These are phyloP conservation scores for Claviceps paspali DNA, from an alignment of 2,329 filamentous ascomycete genomes.

Conservation along the genomic window DNA sequence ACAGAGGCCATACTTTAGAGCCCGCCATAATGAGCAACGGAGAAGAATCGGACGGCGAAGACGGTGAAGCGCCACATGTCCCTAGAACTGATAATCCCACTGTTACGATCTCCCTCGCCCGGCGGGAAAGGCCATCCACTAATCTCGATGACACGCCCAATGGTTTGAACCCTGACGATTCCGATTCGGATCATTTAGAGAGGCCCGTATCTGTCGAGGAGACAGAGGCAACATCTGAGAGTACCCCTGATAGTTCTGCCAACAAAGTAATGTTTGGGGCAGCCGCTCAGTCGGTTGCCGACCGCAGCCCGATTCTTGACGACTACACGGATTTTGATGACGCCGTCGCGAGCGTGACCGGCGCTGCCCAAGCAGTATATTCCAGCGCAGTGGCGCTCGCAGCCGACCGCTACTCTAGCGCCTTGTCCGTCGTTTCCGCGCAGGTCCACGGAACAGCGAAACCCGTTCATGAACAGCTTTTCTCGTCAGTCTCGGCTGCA, in stretches of 20 bases:
- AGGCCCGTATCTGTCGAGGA: background rate
- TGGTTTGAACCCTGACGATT: background rate
- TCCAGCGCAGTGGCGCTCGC: constrained; percentile 49
- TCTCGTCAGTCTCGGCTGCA: constrained; percentile 51
- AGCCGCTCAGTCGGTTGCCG: constrained; percentile 33
- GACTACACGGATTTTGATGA: constrained; percentile 24
- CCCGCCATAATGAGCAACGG: background rate
- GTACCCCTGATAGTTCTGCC: constrained; percentile 11
- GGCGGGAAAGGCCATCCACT: background rate
- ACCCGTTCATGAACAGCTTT: constrained; percentile 52
- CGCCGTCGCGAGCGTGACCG: constrained; percentile 20
- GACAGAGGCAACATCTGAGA: constrained; percentile 5
- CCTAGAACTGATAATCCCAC: background rate
- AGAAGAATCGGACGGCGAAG: background rate
- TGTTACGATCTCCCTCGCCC: background rate
- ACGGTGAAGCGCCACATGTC: background rate
- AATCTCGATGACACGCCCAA: background rate
- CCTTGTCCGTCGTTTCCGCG: constrained; percentile 50
- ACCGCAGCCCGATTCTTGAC: constrained; percentile 32
- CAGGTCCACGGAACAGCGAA: constrained; percentile 54
- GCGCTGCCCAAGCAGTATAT: constrained; percentile 42
- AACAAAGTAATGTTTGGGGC: constrained; percentile 32
- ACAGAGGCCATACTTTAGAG: background rate
- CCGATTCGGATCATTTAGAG: background rate
- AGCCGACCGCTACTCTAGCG: constrained; percentile 51